These are phyloP conservation scores for Albugo candida DNA, from an alignment of 352 stramenopile species.

Conservation along the genomic window DNA sequence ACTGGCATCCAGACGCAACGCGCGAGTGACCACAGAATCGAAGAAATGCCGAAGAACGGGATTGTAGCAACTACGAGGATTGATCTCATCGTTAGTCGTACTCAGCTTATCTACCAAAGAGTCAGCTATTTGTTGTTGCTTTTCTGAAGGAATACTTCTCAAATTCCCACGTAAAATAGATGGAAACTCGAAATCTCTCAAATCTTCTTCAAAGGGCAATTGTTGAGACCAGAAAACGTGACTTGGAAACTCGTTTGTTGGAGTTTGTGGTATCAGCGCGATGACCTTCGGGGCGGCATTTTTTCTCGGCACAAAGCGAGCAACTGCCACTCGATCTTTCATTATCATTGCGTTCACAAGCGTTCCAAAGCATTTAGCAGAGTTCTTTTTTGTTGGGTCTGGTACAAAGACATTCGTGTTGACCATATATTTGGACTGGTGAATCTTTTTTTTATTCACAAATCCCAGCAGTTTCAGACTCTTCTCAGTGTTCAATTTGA, in stretches of 20 bases:
- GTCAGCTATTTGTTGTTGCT: conserved; percentile 43
- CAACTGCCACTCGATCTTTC: conserved; percentile 38
- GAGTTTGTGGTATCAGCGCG: conserved; percentile 35
- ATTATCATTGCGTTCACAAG: conserved; percentile 45
- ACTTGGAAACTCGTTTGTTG: conserved; percentile 34
- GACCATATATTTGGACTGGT: conserved; percentile 30
- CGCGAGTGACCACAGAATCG: conserved; percentile 31
- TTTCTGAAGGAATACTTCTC: conserved; percentile 24
- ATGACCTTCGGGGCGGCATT: conserved; percentile 64
- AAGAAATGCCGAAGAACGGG: conserved; percentile 56
- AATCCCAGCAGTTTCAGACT: conserved; percentile 59
- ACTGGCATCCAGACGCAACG: conserved; percentile 23
- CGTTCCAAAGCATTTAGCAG: conserved; percentile 32
- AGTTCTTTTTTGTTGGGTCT: conserved; percentile 46
- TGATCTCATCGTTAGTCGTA: conserved; percentile 34
- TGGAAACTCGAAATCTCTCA: conserved; percentile 61
- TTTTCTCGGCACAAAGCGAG: conserved; percentile 56
- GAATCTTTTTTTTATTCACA: conserved; percentile 27
- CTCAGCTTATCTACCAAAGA: conserved; percentile 55
- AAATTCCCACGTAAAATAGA: conserved; percentile 28
- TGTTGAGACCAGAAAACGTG: conserved; percentile 61
- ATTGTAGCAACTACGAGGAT: conserved; percentile 27
- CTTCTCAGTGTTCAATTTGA: conserved; percentile 68
- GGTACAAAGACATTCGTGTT: conserved; percentile 53
- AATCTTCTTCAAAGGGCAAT: conserved; percentile 60